These are phyloP conservation scores for Beauveria caledonica DNA, from an alignment of 2,329 filamentous ascomycete genomes.

Conservation along the genomic window DNA sequence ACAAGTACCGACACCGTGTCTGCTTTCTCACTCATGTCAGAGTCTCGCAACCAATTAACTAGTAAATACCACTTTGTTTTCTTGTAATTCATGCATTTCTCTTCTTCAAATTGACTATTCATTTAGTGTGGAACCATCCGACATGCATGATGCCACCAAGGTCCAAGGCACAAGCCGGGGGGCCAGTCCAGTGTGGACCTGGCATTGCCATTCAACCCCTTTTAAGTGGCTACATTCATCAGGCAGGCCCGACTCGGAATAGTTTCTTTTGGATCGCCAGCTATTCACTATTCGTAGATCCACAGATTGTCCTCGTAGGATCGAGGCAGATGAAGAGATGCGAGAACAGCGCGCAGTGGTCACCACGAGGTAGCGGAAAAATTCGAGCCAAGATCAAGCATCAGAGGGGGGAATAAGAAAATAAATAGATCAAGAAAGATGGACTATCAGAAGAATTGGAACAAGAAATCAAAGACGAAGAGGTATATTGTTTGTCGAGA, in stretches of 20 bases:
- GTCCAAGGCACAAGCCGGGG: not conserved
- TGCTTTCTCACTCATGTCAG: no score
- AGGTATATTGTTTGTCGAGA: no score
- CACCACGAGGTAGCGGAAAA: no score
- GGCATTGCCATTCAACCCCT: conserved; percentile 4
- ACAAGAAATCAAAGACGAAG: no score
- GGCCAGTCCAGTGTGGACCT: not conserved
- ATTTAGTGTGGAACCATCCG: not conserved
- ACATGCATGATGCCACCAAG: not conserved
- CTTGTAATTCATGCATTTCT: not conserved
- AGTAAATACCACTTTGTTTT: no score
- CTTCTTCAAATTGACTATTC: not conserved
- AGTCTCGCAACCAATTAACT: no score
- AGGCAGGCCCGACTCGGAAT: not conserved
- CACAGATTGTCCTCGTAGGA: not conserved
- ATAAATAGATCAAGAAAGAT: no score
- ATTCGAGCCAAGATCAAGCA: no score
- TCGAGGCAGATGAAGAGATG: no score
- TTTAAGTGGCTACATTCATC: conserved; percentile 1
- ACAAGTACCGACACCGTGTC: no score
- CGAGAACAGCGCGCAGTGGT: not conserved
- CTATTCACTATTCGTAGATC: not conserved
- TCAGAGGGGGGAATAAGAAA: no score
- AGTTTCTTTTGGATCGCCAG: not conserved
- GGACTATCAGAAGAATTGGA: no score